phyloP scores from a whole-genome alignment of 257 asterid species.

The Penstemon barbatus region DNA sequence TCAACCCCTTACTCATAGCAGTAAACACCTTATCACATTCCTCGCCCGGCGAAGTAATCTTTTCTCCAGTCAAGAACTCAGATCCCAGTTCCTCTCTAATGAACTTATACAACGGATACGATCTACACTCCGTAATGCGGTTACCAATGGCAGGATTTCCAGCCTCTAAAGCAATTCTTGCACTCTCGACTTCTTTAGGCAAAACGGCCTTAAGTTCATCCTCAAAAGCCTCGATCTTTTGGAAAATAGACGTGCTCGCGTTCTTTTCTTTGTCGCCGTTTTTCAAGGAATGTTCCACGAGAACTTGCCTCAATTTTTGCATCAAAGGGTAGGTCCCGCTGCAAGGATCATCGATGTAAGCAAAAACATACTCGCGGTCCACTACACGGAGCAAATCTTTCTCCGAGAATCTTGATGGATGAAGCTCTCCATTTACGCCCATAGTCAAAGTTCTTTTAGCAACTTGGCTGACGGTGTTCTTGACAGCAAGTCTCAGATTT shows the following conservation, averaged over 20 bases:
- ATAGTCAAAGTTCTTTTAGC: slow-evolving; percentile 47
- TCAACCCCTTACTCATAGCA: slow-evolving; percentile 44
- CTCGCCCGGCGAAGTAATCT: slow-evolving; percentile 47
- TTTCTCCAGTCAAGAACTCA: slow-evolving; percentile 49
- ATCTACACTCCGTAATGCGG: slow-evolving; percentile 54
- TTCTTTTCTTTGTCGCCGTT: slow-evolving; percentile 42
- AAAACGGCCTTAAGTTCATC: slow-evolving; percentile 44
- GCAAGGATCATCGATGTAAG: slow-evolving; percentile 55
- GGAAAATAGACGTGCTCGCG: slow-evolving; percentile 41
- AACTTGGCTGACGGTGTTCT: slow-evolving; percentile 51
- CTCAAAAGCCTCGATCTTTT: slow-evolving; percentile 51
- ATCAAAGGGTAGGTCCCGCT: slow-evolving; percentile 49
- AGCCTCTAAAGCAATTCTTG: slow-evolving; percentile 41
- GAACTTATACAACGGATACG: slow-evolving; percentile 52
- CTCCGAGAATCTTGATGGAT: slow-evolving; percentile 58
- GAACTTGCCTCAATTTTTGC: slow-evolving; percentile 58
- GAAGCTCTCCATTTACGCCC: slow-evolving; percentile 51
- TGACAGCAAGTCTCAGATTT: slow-evolving; percentile 46
- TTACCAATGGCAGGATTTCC: slow-evolving; percentile 44
- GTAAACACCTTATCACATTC: slow-evolving; percentile 57
- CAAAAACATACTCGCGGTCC: slow-evolving; percentile 51
- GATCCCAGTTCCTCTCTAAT: slow-evolving; percentile 46
- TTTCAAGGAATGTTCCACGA: slow-evolving; percentile 49
- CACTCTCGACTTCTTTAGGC: slow-evolving; percentile 58
- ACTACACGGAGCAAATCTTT: slow-evolving; percentile 52